These are phyloP conservation scores for Solioccasus polychromus DNA, from an alignment of 768 basidiomycete genomes.

Conservation along the genomic window DNA sequence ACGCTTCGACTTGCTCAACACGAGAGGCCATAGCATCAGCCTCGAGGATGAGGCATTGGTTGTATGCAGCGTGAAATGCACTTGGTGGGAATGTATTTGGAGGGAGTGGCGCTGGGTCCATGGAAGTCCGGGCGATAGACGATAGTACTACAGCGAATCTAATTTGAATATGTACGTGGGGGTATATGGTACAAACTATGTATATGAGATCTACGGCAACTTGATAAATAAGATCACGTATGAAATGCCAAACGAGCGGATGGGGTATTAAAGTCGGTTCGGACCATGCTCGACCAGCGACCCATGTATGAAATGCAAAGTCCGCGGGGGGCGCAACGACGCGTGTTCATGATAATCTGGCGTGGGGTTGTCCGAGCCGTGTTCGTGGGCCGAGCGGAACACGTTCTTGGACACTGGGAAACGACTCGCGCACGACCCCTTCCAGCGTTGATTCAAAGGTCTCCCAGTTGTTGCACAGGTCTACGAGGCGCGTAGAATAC, in stretches of 20 bases:
- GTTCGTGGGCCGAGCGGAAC: constrained; percentile 20
- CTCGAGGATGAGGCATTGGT: neutral
- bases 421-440: constrained; percentile 47
- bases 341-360: constrained; percentile 14
- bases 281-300: neutral
- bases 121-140: neutral
- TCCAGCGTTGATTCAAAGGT: constrained; percentile 85
- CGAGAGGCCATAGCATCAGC: neutral
- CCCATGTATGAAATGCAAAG: constrained; percentile 12
- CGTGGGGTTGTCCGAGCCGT: constrained; percentile 17
- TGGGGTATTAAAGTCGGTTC: neutral
- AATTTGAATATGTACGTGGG: constrained; percentile 5
- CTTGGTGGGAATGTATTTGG: too few species aligned
- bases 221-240: constrained; percentile 14
- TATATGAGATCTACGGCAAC: constrained; percentile 19
- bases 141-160: constrained; percentile 8
- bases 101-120: neutral
- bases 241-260: constrained; percentile 16
- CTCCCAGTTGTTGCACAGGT: constrained; percentile 67
- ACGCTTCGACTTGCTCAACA: neutral
- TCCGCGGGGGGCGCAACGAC: constrained; percentile 5
- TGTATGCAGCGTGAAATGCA: neutral
- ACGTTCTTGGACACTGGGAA: constrained; percentile 55
- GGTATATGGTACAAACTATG: constrained; percentile 10
- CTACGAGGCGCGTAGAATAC: constrained; percentile 46